A percentile compares a stretch with the other conserved stretches of the same genome.
Conservation (phyloP, 306 rosid species). For the Trichosanthes truncata region DNA sequence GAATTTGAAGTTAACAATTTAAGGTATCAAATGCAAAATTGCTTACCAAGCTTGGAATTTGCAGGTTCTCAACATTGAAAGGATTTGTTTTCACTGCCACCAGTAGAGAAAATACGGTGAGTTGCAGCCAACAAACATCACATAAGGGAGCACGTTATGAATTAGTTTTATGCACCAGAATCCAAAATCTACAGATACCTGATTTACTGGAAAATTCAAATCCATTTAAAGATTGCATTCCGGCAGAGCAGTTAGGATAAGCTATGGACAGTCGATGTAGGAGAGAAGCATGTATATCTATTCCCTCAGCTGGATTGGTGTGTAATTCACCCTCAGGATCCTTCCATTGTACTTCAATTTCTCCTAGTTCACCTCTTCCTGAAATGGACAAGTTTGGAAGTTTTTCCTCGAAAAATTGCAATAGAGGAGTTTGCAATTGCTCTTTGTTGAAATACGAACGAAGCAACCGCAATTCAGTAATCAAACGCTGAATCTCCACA, state of each 20-base stretch:
- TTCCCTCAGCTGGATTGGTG: constrained; percentile 21
- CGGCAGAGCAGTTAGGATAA: constrained; percentile 39
- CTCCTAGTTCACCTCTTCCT: constrained; percentile 21
- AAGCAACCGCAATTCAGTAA: constrained; percentile 56
- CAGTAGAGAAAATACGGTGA: constrained; percentile 22
- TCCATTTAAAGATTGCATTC: constrained; percentile 41
- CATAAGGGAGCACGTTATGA: not conserved
- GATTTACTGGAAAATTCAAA: constrained; percentile 49
- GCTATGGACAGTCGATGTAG: constrained; percentile 51
- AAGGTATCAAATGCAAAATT: constrained; percentile 6
- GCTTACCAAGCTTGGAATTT: constrained; percentile 51
- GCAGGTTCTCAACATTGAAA: constrained; percentile 39
- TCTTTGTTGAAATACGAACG: constrained; percentile 49
- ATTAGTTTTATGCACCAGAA: not conserved
- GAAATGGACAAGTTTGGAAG: constrained; percentile 43
- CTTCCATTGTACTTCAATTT: constrained; percentile 42
- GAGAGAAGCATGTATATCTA: constrained; percentile 37
- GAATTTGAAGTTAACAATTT: not conserved
- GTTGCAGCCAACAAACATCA: constrained; percentile 1
- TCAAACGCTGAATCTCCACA: constrained; percentile 50
- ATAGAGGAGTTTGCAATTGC: constrained; percentile 39
- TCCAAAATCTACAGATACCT: constrained; percentile 20
- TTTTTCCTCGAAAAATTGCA: constrained; percentile 38
- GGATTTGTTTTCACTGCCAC: constrained; percentile 56
- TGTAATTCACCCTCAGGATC: constrained; percentile 15